Conservation (phyloP, 2,329 filamentous ascomycete species). For the Cladorrhinum sp. region DNA sequence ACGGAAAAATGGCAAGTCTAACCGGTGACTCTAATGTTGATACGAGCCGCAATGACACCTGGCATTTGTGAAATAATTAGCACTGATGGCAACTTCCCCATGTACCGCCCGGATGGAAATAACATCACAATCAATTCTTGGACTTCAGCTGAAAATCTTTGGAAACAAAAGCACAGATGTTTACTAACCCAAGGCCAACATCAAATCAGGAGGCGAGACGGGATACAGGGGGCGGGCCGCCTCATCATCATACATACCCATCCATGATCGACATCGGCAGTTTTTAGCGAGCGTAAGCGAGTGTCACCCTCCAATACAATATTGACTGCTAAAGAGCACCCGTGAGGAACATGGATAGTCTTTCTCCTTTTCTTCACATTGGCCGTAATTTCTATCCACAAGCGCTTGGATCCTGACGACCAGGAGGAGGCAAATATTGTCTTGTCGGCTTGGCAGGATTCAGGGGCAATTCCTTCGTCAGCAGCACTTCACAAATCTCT, state of each 20-base stretch:
- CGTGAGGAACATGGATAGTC: too few species aligned
- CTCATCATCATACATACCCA: neutral
- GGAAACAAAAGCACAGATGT: too few species aligned
- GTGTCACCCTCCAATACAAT: too few species aligned
- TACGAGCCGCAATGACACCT: too few species aligned
- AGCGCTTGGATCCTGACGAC: too few species aligned
- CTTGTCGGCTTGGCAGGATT: neutral
- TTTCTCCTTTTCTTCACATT: too few species aligned
- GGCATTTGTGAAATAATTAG: neutral
- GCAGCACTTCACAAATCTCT: neutral
- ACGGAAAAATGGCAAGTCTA: neutral
- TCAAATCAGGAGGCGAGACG: neutral
- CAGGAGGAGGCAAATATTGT: too few species aligned
- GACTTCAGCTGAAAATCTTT: neutral
- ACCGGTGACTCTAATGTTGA: neutral
- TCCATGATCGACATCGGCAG: neutral
- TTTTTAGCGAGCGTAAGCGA: neutral
- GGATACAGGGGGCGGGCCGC: neutral
- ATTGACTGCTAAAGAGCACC: too few species aligned
- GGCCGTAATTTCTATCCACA: too few species aligned
- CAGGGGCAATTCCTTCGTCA: neutral
- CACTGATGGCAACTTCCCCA: too few species aligned
- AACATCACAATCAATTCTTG: too few species aligned
- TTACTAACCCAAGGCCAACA: neutral
- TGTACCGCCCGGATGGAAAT: too few species aligned